These are phyloP conservation scores for Solanum medicagineum DNA, from an alignment of 257 asterid genomes.

Conservation along the genomic window DNA sequence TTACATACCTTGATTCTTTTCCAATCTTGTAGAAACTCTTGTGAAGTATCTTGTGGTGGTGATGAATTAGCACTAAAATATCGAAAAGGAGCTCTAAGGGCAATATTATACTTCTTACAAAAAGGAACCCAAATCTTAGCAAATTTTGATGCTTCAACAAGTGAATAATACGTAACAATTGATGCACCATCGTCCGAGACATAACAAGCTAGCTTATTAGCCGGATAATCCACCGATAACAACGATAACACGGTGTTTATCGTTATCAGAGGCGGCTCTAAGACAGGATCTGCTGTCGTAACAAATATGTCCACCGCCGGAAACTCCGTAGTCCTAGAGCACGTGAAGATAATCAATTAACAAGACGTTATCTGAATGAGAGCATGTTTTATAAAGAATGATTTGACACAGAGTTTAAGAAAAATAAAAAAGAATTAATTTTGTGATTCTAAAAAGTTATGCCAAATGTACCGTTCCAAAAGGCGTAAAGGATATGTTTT, in stretches of 20 bases:
- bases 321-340: conserved; percentile 4
- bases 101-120: conserved; percentile 13
- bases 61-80: background rate
- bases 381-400: too few relatives aligned
- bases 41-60: background rate
- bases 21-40: conserved; percentile 11
- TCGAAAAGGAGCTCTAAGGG: conserved; percentile 24
- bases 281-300: conserved; percentile 19
- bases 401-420: too few relatives aligned
- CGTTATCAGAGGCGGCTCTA: conserved; percentile 24
- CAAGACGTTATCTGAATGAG: too few relatives aligned
- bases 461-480: conserved; percentile 1
- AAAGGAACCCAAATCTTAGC: conserved; percentile 29
- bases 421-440: too few relatives aligned
- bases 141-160: conserved; percentile 18
- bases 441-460: too few relatives aligned
- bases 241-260: conserved; percentile 26
- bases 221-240: conserved; percentile 25
- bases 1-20: conserved; percentile 12
- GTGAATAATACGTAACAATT: conserved; percentile 17
- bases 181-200: conserved; percentile 32
- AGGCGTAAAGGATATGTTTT: conserved; percentile 14
- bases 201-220: conserved; percentile 20
- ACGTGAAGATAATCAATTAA: too few relatives aligned
- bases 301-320: conserved; percentile 26